These are phyloP conservation scores for Aphanomyces invadans DNA, from an alignment of 352 stramenopile species.

Conservation along the genomic window DNA sequence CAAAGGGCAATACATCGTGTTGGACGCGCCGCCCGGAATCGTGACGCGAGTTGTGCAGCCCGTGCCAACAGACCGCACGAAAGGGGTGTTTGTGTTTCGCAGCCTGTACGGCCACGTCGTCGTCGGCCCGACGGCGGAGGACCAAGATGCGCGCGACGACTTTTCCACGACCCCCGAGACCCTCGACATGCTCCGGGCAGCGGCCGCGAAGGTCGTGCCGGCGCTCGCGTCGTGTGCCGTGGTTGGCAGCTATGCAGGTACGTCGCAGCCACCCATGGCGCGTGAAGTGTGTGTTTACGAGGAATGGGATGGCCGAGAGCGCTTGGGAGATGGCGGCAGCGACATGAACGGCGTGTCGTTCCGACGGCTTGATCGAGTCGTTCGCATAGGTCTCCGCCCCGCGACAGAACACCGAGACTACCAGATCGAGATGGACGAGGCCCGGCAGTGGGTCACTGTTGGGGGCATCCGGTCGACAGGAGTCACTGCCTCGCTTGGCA, in stretches of 20 bases:
- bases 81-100: constrained; percentile 58
- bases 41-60: constrained; percentile 40
- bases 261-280: neutral
- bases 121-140: constrained; percentile 48
- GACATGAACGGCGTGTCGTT: too few relatives aligned
- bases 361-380: too few relatives aligned
- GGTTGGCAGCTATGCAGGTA: constrained; percentile 38
- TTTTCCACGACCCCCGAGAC: constrained; percentile 31
- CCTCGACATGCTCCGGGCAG: constrained; percentile 28
- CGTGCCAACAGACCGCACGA: constrained; percentile 48
- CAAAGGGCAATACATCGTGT: constrained; percentile 50
- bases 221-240: constrained; percentile 27
- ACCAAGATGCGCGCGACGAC: constrained; percentile 44
- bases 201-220: constrained; percentile 30
- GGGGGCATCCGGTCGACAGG: constrained; percentile 48
- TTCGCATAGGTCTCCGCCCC: constrained; percentile 42
- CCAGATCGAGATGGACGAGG: constrained; percentile 35
- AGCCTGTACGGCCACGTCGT: constrained; percentile 53
- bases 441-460: constrained; percentile 18
- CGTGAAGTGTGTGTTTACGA: too few relatives aligned
- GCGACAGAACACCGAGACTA: constrained; percentile 50
- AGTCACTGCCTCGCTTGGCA: constrained; percentile 45
- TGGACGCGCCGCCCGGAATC: constrained; percentile 13
- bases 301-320: too few relatives aligned
- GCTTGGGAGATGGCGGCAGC: too few relatives aligned